A percentile compares a stretch with the other conserved stretches of the same genome.
Conservation (phyloP, 129 eudicot genomes). For the Helianthus tuberosus region DNA sequence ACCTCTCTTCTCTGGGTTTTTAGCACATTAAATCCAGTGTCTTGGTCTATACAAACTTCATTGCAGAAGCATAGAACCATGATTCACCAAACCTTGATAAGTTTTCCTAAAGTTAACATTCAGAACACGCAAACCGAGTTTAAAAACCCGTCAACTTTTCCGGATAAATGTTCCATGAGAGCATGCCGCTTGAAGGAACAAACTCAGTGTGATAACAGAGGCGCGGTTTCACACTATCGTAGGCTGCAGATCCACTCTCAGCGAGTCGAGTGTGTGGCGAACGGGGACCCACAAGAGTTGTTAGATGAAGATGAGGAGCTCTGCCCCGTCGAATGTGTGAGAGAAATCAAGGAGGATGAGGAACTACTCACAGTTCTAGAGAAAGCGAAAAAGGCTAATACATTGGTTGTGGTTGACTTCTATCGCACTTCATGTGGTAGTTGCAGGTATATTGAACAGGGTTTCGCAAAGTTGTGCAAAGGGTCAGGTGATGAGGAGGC, state of each 20-base stretch:
- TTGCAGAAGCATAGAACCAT: conserved; percentile 32
- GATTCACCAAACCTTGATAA: conserved; percentile 32
- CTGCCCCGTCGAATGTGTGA: conserved; percentile 95
- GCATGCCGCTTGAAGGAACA: conserved; percentile 32
- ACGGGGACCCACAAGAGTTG: conserved; percentile 46
- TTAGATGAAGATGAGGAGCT: conserved; percentile 87
- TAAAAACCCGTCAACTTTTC: conserved; percentile 24
- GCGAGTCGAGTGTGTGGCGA: conserved; percentile 32
- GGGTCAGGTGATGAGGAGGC: conserved; percentile 82
- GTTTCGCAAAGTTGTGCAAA: conserved; percentile 83
- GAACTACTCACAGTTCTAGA: conserved; percentile 64
- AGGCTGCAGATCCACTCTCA: background rate
- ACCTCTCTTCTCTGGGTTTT: background rate
- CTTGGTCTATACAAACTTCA: conserved; percentile 39
- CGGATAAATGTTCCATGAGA: conserved; percentile 25
- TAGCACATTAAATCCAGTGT: conserved; percentile 12
- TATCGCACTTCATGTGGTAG: conserved; percentile 94
- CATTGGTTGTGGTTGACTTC: conserved; percentile 94
- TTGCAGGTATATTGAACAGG: conserved; percentile 92
- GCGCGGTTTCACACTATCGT: conserved; percentile 12
- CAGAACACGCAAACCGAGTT: conserved; percentile 20
- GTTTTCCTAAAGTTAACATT: conserved; percentile 23
- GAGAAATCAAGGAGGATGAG: conserved; percentile 75
- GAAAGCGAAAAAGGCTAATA: conserved; percentile 60
- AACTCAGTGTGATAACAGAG: conserved; percentile 7